Base-by-base conservation (phyloP, 2,329 filamentous ascomycete genomes). In the Didymella exigua region DNA sequence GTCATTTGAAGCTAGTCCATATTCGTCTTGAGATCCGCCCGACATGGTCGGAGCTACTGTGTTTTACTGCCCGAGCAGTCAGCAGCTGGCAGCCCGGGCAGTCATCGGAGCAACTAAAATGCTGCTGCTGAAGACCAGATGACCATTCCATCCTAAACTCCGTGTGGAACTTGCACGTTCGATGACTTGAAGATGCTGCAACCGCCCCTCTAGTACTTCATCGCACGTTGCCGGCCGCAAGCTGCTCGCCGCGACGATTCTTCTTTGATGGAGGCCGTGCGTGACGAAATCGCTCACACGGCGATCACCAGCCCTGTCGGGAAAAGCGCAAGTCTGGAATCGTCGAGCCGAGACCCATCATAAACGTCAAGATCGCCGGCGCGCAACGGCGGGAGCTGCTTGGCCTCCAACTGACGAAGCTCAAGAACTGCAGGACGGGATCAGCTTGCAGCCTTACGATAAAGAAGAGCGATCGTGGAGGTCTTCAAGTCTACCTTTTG, bases 301-400 rank as follows among this genome's bases (percentile, higher is more conserved):
- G 34, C 7, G 40, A 54, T 54, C 45, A 13, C 29, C 38, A 42
- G 34, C 52, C 52, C 18, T 46, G 43, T 49, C 41, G 30, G 48
- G 45, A 18, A 49, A 55, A 55, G 52, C 41, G 40, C 33, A 49
- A 34, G 40, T 49, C 52, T 42, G 49, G 52, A 45, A 30, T 29
- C n/a, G 34, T 34, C 34, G 21, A 41, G 27, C 41, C 41, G 45
- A 21, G 34, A 54, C 41, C 40, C 36, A 46, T 49, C 52, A 41
- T 55, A 49, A 55, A 49, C 52, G 41, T 49, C 24, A 37, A 54
- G 52, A 46, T 55, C 52, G 46, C 52, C 45, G 40, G 40, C 34
- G 40, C 41, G 34, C 27, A 45, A 55, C 46, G 41, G 41, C 38
- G 11, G 24, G 19, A 24, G 18, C n/a, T 24, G 33, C 34, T 38